phyloP scores from a whole-genome alignment of 2,329 filamentous ascomycete genomes.

The Aspergillus proliferans region DNA sequence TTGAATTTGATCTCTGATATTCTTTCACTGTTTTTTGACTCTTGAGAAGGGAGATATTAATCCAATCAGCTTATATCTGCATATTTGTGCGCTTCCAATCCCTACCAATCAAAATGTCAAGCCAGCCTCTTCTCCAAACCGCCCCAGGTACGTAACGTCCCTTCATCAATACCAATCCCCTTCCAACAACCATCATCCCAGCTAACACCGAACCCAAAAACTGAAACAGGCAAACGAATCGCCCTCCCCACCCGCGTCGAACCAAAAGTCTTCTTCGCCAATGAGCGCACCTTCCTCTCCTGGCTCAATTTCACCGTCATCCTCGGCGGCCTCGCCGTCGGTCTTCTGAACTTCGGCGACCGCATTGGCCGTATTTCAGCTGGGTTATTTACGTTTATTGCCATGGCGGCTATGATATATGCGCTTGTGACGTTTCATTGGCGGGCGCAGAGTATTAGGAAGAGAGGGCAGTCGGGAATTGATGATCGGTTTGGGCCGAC shows the following conservation, averaged over 20 bases:
- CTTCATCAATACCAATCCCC: background rate
- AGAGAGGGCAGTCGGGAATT: slow-evolving; percentile 88
- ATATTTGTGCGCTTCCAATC: too few species aligned
- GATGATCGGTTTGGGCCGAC: slow-evolving; percentile 95
- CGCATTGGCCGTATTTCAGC: slow-evolving; percentile 88
- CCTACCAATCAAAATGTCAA: slow-evolving; percentile 63
- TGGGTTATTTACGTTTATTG: slow-evolving; percentile 86
- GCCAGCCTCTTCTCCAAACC: slow-evolving; percentile 90
- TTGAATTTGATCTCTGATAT: too few species aligned
- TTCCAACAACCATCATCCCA: slow-evolving; percentile 1
- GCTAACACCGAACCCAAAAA: slow-evolving; percentile 3
- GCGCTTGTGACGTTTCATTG: slow-evolving; percentile 94
- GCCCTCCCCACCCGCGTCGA: slow-evolving; percentile 96
- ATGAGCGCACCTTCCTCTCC: slow-evolving; percentile 97
- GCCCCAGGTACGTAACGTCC: slow-evolving; percentile 63
- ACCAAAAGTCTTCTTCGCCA: slow-evolving; percentile 99
- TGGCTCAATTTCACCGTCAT: slow-evolving; percentile 99
- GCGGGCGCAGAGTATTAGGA: slow-evolving; percentile 86
- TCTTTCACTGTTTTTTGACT: background rate
- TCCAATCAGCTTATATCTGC: too few species aligned
- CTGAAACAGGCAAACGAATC: slow-evolving; percentile 79
- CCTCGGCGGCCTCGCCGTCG: slow-evolving; percentile 90
- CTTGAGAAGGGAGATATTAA: too few species aligned
- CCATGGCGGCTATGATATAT: slow-evolving; percentile 93
- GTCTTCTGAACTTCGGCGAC: slow-evolving; percentile 97